Evolutionary conservation across 768 basidiomycete species (phyloP).

Genomic region (Lentinus tigrinus): DNA sequence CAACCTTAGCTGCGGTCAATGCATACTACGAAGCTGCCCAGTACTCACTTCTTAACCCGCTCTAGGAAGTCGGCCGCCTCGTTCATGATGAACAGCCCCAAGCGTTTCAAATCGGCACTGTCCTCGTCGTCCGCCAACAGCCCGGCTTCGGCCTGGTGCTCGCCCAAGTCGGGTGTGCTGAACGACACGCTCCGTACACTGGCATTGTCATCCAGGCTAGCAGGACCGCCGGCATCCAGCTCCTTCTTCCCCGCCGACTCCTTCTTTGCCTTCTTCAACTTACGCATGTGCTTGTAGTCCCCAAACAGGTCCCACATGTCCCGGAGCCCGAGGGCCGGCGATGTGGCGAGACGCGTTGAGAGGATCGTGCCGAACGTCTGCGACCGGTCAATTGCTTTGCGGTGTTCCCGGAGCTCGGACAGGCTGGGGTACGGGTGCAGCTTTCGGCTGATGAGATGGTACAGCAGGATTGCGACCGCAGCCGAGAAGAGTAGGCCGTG

Average conservation of each 20-base stretch:
- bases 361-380: conserved; percentile 52
- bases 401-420: conserved; percentile 51
- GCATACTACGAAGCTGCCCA: not conserved
- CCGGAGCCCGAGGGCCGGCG: conserved; percentile 45
- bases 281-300: conserved; percentile 39
- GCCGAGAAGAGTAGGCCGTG: conserved; percentile 54
- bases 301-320: conserved; percentile 56
- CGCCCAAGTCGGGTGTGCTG: not conserved
- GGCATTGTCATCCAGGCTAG: conserved; percentile 1
- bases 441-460: conserved; percentile 46
- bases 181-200: not conserved
- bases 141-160: not conserved
- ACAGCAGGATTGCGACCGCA: conserved; percentile 46
- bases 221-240: not conserved
- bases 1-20: not conserved
- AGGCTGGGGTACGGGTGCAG: conserved; percentile 56
- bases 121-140: conserved; percentile 31
- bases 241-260: conserved; percentile 19
- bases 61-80: conserved; percentile 63
- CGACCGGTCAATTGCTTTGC: conserved; percentile 47
- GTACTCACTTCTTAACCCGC: conserved; percentile 56
- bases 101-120: conserved; percentile 41
- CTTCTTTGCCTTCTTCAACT: conserved; percentile 27
- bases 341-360: conserved; percentile 42
- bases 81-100: conserved; percentile 39